phyloP scores from a whole-genome alignment of 2,329 filamentous ascomycete species.

The Aspergillus fijiensis region DNA sequence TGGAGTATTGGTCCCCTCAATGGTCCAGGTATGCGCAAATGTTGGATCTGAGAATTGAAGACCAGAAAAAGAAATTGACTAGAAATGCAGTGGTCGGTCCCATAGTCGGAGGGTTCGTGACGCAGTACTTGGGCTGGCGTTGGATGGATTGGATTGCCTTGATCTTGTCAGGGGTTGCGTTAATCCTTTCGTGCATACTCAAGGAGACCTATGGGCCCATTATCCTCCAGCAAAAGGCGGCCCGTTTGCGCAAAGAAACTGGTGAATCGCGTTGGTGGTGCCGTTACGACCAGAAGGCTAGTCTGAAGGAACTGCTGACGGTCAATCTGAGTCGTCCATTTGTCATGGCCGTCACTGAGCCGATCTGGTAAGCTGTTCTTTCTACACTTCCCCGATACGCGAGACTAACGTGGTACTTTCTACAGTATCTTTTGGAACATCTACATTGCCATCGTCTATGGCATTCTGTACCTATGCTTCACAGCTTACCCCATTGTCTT shows the following conservation, averaged over 20 bases:
- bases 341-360: conserved; percentile 73
- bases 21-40: conserved; percentile 52
- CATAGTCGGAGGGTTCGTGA: conserved; percentile 78
- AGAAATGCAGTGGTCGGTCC: conserved; percentile 54
- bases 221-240: conserved; percentile 67
- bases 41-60: background rate
- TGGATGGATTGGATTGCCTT: conserved; percentile 83
- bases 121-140: conserved; percentile 70
- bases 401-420: background rate
- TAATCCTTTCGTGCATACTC: conserved; percentile 59
- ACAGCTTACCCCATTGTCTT: conserved; percentile 88
- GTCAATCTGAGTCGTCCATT: conserved; percentile 77
- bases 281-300: conserved; percentile 71
- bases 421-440: conserved; percentile 69
- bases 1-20: conserved; percentile 86
- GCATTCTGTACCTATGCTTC: conserved; percentile 85
- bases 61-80: conserved; percentile 4
- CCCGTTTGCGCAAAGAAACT: conserved; percentile 63
- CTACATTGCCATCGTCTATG: conserved; percentile 75
- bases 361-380: conserved; percentile 65
- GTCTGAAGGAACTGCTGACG: conserved; percentile 67
- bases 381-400: background rate
- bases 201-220: conserved; percentile 76
- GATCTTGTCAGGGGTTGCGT: conserved; percentile 66
- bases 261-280: conserved; percentile 74